These are phyloP conservation scores for Candida chilensis DNA, from an alignment of 805 yeast species.

Conservation along the genomic window DNA sequence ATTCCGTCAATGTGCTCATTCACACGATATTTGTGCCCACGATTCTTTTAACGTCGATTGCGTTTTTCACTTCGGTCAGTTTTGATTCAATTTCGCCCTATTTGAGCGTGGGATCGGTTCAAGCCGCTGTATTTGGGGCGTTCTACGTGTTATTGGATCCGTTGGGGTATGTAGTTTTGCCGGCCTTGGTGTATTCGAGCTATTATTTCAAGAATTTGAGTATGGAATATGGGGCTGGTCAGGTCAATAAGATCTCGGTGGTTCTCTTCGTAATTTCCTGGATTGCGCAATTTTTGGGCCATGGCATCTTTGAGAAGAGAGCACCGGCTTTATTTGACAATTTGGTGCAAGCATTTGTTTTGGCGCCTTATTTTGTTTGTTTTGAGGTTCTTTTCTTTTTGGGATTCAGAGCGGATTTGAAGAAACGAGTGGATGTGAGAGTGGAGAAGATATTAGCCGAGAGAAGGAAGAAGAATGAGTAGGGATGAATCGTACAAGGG, in stretches of 20 bases:
- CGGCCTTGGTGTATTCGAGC: too few species aligned
- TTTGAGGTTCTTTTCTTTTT: conserved; percentile 64
- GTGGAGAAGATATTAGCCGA: too few species aligned
- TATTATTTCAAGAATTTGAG: conserved; percentile 5
- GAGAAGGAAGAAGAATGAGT: too few species aligned
- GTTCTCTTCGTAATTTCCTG: conserved; percentile 49
- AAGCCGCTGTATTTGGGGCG: conserved; percentile 37
- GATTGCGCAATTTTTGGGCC: conserved; percentile 84
- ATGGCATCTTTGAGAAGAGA: conserved; percentile 68
- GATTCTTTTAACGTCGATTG: conserved; percentile 49
- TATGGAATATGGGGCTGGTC: conserved; percentile 4
- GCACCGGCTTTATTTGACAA: conserved; percentile 87
- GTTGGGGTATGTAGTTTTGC: conserved; percentile 1
- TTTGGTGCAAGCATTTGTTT: conserved; percentile 71
- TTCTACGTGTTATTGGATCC: conserved; percentile 56
- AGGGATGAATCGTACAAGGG: too few species aligned
- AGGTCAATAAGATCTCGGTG: conserved; percentile 19
- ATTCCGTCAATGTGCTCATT: conserved; percentile 56
- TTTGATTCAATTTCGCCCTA: conserved; percentile 7
- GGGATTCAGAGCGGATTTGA: conserved; percentile 51
- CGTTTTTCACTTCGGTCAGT: conserved; percentile 20
- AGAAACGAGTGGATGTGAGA: conserved; percentile 36
- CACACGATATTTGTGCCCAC: conserved; percentile 78
- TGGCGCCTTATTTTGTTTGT: conserved; percentile 86
- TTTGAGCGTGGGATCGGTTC: conserved; percentile 36